phyloP scores from a whole-genome alignment of 495 filamentous ascomycete genomes.

The Penicillium arizonense region DNA sequence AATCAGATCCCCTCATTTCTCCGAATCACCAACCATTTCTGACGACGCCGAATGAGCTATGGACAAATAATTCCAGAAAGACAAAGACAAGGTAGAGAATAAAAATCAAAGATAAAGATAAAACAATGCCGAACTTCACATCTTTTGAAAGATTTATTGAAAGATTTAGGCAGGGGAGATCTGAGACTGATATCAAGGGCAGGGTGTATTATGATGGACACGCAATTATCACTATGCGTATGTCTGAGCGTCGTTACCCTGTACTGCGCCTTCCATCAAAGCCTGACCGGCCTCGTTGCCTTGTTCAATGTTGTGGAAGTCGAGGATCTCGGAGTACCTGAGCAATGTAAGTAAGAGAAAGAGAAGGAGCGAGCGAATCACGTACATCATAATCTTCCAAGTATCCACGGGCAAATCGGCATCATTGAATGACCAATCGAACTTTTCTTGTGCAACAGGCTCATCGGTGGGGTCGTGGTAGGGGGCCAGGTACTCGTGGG shows the following conservation, averaged over 20 bases:
- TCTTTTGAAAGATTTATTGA: too few species aligned
- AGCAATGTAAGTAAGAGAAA: slow-evolving; percentile 15
- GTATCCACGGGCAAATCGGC: slow-evolving; percentile 96
- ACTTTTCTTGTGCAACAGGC: slow-evolving; percentile 93
- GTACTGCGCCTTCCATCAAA: slow-evolving; percentile 33
- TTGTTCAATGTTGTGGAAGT: slow-evolving; percentile 94
- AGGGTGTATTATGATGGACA: not conserved
- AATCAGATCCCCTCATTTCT: slow-evolving; percentile 16
- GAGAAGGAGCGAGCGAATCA: not conserved
- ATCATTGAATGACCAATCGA: slow-evolving; percentile 99
- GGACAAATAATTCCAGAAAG: slow-evolving; percentile 23
- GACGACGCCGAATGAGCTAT: slow-evolving; percentile 31
- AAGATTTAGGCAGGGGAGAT: not conserved
- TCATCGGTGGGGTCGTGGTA: slow-evolving; percentile 98
- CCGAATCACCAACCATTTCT: slow-evolving; percentile 25
- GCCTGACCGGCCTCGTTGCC: slow-evolving; percentile 37
- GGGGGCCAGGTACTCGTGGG: slow-evolving; percentile 89
- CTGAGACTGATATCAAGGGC: slow-evolving; percentile 5
- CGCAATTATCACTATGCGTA: slow-evolving; percentile 26
- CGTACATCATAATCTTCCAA: slow-evolving; percentile 99
- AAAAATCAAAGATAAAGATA: slow-evolving; percentile 4
- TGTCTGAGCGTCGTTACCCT: slow-evolving; percentile 25
- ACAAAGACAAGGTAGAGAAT: slow-evolving; percentile 9
- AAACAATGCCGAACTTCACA: slow-evolving; percentile 4
- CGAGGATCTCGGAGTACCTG: slow-evolving; percentile 99